These are phyloP conservation scores for Cryphonectria parasitica DNA, from an alignment of 2,329 filamentous ascomycete species.

Conservation along the genomic window DNA sequence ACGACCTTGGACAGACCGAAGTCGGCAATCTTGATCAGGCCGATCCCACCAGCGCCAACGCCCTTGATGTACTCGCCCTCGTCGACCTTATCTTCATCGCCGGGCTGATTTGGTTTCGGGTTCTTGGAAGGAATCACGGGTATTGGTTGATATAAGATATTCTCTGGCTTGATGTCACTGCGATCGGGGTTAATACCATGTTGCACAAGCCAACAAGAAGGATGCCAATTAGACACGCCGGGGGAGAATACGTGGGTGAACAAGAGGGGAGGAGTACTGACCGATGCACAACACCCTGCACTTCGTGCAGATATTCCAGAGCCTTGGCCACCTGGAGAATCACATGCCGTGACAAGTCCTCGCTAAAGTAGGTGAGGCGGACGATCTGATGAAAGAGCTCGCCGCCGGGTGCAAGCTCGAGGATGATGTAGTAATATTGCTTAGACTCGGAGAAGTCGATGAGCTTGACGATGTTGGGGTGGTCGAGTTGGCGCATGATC, in stretches of 20 bases:
- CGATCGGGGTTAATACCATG: constrained; percentile 29
- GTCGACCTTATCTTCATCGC: constrained; percentile 96
- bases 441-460: constrained; percentile 91
- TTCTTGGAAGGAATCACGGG: constrained; percentile 79
- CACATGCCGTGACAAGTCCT: constrained; percentile 91
- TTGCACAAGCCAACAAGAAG: background rate
- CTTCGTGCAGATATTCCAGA: constrained; percentile 90
- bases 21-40: constrained; percentile 94
- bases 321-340: constrained; percentile 95
- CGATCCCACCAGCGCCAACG: constrained; percentile 85
- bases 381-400: constrained; percentile 99
- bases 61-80: constrained; percentile 91
- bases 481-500: constrained; percentile 96
- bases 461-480: constrained; percentile 93
- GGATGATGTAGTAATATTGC: constrained; percentile 96
- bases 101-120: constrained; percentile 79
- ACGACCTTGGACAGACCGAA: constrained; percentile 98
- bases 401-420: constrained; percentile 92
- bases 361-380: constrained; percentile 96
- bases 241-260: background rate
- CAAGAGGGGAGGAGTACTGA: constrained; percentile 51
- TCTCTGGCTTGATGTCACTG: constrained; percentile 98
- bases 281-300: constrained; percentile 95
- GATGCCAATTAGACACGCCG: too few species aligned
- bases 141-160: constrained; percentile 88